Percentiles rank a stretch among this genome's conserved stretches.
Conservation (phyloP, 345 rosid genomes). For the Dipteronia sinensis region DNA sequence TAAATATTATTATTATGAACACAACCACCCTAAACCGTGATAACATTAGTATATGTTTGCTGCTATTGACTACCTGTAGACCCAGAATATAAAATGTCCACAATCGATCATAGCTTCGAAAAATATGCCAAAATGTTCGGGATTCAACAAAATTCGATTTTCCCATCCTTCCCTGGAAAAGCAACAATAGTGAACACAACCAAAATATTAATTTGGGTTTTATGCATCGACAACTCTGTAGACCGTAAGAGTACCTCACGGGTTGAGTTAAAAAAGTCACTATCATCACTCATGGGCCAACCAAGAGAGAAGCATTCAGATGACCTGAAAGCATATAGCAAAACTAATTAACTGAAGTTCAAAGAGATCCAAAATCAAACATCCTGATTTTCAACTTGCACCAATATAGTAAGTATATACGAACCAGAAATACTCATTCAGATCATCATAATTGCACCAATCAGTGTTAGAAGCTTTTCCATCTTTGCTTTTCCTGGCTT, state of each 20-base stretch:
- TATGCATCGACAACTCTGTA: constrained; percentile 16
- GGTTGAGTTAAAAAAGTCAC: constrained; percentile 87
- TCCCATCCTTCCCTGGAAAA: constrained; percentile 69
- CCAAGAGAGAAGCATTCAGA: constrained; percentile 98
- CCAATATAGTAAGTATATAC: constrained; percentile 30
- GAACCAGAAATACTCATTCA: constrained; percentile 96
- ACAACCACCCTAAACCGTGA: constrained; percentile 8
- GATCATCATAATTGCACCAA: constrained; percentile 99
- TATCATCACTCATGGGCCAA: constrained; percentile 99
- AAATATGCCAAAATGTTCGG: constrained; percentile 94
- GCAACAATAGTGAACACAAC: constrained; percentile 16
- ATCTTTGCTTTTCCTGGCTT: constrained; percentile 70
- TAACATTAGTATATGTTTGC: constrained; percentile 6
- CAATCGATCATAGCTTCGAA: constrained; percentile 87
- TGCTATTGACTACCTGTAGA: constrained; percentile 65
- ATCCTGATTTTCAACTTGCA: constrained; percentile 8
- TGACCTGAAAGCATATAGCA: constrained; percentile 54
- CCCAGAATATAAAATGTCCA: constrained; percentile 93
- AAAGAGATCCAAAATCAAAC: constrained; percentile 2
- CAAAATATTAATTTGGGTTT: constrained; percentile 21
- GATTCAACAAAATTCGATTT: constrained; percentile 93
- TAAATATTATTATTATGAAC: constrained; percentile 1
- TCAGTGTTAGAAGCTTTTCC: constrained; percentile 82
- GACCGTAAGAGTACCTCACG: constrained; percentile 47
- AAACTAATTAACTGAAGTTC: constrained; percentile 20